A percentile compares a stretch with the other conserved stretches of the same genome.
These are phyloP conservation scores for Eucalyptus marginata DNA, from an alignment of 345 rosid genomes.

Conservation along the genomic window DNA sequence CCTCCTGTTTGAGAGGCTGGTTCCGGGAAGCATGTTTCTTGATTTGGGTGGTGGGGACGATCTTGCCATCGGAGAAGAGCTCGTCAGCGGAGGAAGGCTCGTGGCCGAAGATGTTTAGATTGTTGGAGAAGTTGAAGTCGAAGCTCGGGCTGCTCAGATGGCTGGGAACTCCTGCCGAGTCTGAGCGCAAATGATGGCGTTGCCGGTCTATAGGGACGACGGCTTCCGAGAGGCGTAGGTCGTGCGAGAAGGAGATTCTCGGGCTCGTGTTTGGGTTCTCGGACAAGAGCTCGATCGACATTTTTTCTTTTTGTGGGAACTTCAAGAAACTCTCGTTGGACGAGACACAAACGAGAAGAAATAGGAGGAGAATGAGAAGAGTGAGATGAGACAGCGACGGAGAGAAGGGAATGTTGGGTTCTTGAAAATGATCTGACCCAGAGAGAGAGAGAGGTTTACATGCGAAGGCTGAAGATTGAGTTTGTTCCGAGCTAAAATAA, in stretches of 20 bases:
- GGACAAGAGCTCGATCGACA: conserved; percentile 4
- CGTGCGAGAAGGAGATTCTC: conserved; percentile 12
- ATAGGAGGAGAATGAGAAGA: neutral
- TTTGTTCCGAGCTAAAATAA: neutral
- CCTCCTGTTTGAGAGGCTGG: neutral
- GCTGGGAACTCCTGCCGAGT: neutral
- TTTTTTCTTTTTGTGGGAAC: neutral
- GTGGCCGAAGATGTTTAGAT: neutral
- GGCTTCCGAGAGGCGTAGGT: neutral
- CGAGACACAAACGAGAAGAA: neutral
- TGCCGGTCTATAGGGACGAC: neutral
- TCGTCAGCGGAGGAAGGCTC: conserved; percentile 5
- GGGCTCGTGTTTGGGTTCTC: conserved; percentile 9
- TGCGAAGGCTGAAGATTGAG: neutral
- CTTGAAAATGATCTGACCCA: neutral
- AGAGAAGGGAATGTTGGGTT: neutral
- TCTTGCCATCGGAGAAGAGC: conserved; percentile 11
- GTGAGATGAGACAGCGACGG: neutral
- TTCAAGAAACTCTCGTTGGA: neutral
- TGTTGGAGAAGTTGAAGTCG: conserved; percentile 4
- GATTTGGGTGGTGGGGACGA: conserved; percentile 2
- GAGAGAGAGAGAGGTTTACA: neutral
- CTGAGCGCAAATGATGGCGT: neutral
- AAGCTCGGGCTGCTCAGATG: neutral
- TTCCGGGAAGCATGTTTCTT: neutral